phyloP scores from a whole-genome alignment of 176 grass and related monocot genomes.

The Miscanthus lutarioriparius region DNA sequence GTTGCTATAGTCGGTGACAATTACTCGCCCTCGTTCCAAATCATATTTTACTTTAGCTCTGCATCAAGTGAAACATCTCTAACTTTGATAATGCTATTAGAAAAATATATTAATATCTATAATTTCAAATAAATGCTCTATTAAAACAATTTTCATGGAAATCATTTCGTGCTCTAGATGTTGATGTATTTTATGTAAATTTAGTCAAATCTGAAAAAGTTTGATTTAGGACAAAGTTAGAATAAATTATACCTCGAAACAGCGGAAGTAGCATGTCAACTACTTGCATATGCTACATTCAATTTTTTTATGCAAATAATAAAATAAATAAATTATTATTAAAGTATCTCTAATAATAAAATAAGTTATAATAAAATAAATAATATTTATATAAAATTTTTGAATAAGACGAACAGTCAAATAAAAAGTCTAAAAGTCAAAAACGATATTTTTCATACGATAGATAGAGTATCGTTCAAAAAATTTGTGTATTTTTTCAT shows the following conservation, averaged over 20 bases:
- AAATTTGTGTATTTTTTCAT: neutral
- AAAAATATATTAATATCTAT: neutral
- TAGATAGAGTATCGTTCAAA: constrained; percentile 5
- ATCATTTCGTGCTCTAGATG: neutral
- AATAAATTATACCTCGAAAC: neutral
- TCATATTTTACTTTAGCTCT: neutral
- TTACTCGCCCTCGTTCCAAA: neutral
- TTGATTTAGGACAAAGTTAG: neutral
- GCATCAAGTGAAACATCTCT: neutral
- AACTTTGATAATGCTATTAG: neutral
- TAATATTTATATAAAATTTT: too few relatives aligned
- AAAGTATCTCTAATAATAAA: too few relatives aligned
- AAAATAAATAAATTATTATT: too few relatives aligned
- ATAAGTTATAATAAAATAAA: too few relatives aligned
- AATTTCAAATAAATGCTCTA: neutral
- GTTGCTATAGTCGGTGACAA: neutral
- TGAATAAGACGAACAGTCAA: too few relatives aligned
- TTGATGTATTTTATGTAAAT: neutral
- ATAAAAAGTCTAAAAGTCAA: too few relatives aligned
- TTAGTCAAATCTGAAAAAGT: neutral
- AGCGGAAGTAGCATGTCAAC: neutral
- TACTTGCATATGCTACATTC: neutral
- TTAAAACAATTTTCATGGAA: neutral
- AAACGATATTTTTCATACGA: too few relatives aligned
- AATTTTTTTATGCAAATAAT: too few relatives aligned